These are phyloP conservation scores for Verticillium nonalfalfae DNA, from an alignment of 2,329 filamentous ascomycete genomes.

Conservation along the genomic window DNA sequence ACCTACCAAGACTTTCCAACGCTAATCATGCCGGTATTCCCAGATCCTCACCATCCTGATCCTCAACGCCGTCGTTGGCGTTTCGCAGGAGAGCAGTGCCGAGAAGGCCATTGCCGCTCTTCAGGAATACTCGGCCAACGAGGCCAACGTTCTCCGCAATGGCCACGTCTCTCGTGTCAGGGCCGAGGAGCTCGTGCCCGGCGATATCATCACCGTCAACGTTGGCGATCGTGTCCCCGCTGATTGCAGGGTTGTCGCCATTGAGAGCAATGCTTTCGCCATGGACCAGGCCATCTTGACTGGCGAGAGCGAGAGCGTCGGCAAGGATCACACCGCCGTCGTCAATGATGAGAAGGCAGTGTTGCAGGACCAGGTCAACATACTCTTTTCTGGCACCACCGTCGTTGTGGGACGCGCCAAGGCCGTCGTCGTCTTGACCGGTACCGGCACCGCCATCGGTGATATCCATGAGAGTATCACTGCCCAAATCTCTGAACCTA, in stretches of 20 bases:
- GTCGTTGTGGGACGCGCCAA: conserved; percentile 91
- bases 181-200: conserved; percentile 94
- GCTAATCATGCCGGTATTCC: conserved; percentile 5
- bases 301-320: conserved; percentile 94
- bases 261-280: conserved; percentile 95
- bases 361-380: conserved; percentile 95
- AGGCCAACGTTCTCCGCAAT: conserved; percentile 87
- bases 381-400: conserved; percentile 96
- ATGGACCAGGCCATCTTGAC: conserved; percentile 97
- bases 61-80: conserved; percentile 93
- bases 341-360: conserved; percentile 79
- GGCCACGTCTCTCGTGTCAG: conserved; percentile 77
- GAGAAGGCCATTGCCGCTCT: conserved; percentile 97
- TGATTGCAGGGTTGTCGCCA: conserved; percentile 81
- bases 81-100: conserved; percentile 96
- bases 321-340: conserved; percentile 64
- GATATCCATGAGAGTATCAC: conserved; percentile 99
- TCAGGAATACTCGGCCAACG: conserved; percentile 98
- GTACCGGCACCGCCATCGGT: conserved; percentile 86
- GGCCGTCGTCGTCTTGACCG: conserved; percentile 86
- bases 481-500: conserved; percentile 94
- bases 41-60: conserved; percentile 95
- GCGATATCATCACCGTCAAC: conserved; percentile 81
- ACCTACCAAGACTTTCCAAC: background rate
- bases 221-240: conserved; percentile 93